These are phyloP conservation scores for Alternaria conjuncta DNA, from an alignment of 2,329 filamentous ascomycete species.

Conservation along the genomic window DNA sequence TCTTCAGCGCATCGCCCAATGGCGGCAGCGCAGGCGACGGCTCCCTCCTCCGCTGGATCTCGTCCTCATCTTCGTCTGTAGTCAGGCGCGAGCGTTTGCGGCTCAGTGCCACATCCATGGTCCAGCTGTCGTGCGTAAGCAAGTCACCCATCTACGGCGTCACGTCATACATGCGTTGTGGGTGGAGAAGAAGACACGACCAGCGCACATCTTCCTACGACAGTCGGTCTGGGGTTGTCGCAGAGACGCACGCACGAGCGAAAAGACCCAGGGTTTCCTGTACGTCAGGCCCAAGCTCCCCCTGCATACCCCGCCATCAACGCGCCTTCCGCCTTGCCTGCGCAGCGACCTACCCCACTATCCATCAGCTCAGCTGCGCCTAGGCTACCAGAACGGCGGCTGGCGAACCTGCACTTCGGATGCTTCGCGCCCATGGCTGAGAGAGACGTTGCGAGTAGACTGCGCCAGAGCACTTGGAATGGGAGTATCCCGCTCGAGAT, in stretches of 20 bases:
- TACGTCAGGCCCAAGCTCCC: slow-evolving; percentile 6
- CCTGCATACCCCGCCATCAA: slow-evolving; percentile 15
- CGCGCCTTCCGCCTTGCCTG: not conserved
- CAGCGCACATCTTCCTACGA: slow-evolving; percentile 9
- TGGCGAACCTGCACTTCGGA: slow-evolving; percentile 12
- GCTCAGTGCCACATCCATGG: slow-evolving; percentile 38
- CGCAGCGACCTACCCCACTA: slow-evolving; percentile 9
- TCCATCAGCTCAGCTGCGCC: slow-evolving; percentile 13
- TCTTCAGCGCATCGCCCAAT: slow-evolving; percentile 39
- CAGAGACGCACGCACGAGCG: slow-evolving; percentile 30
- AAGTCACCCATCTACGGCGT: slow-evolving; percentile 23
- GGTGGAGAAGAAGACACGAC: slow-evolving; percentile 9
- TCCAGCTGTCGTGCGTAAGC: slow-evolving; percentile 25
- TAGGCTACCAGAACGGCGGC: slow-evolving; percentile 19
- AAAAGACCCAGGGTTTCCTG: slow-evolving; percentile 1
- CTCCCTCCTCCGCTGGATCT: slow-evolving; percentile 21
- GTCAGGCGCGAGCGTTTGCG: slow-evolving; percentile 45
- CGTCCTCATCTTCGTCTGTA: slow-evolving; percentile 36
- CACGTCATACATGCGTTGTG: not conserved
- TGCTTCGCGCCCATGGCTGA: slow-evolving; percentile 21
- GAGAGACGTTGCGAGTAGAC: slow-evolving; percentile 44
- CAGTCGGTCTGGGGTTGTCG: slow-evolving; percentile 23
- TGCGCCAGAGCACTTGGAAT: slow-evolving; percentile 63
- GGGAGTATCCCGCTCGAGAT: slow-evolving; percentile 67
- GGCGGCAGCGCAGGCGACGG: slow-evolving; percentile 28